Evolutionary conservation across 2,329 filamentous ascomycete species (phyloP), one percentile per base, ranked within the genome.

Genomic region (Graphilbum sp.): DNA sequence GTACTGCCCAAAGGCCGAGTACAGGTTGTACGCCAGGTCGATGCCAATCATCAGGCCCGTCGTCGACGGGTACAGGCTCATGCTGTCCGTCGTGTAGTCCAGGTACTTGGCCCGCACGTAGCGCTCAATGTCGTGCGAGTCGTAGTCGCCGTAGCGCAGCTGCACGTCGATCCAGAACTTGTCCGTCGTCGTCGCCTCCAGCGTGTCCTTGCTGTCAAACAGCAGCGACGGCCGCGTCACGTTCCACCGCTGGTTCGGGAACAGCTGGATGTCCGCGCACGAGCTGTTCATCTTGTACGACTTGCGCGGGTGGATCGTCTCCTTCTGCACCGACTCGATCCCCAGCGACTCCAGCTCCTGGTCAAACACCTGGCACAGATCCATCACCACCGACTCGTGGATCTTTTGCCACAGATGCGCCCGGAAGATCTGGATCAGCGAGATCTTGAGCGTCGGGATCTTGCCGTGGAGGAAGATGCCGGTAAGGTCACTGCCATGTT

Each of bases 221-320:
- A 98, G 65, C 49, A 94, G 72, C 3, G 88, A 96, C 2, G 90
- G 92, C 3, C 84, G 71, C 0, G 87, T 95, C 37, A 98, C 87
- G 45, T 93, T 96, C 92, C 92, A 98, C 58, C 96, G 98, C 64
- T 96, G 90, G 46, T 82, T 93, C 29, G 90, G 88, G 53, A 98
- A 98, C 10, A 98, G 72, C 39, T 96, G 69, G 45, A 98, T 95
- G 57, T 98, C 90, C 5, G 92, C 90, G 52, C 90, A 96, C 41
- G 88, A 96, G 52, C 87, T 95, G 67, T 98, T 98, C 90, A 98
- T 98, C 74, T 98, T 98, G 74, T 98, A 98, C 5, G 86, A 95
- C 62, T 98, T 98, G 73, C 90, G 75, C 37, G 90, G 90, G 65
- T 98, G 90, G 42, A 98, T 98, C 0, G 90, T 96, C 63, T 98